A percentile compares a stretch with the other conserved stretches of the same genome.
phyloP scores from a whole-genome alignment of 768 basidiomycete species.

The Suillus tomentosus region DNA sequence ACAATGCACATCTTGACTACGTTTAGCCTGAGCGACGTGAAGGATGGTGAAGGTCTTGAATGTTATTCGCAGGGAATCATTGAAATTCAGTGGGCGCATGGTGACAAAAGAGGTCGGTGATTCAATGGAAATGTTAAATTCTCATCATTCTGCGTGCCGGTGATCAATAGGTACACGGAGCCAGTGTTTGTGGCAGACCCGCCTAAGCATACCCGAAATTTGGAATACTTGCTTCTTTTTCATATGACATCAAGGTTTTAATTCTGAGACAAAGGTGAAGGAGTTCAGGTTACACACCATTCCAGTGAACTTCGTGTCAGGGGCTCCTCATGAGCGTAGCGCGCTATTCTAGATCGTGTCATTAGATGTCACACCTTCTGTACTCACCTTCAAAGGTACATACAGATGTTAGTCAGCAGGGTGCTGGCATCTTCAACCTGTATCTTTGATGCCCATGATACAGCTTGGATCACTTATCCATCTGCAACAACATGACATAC shows the following conservation, averaged over 20 bases:
- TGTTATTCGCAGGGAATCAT: slow-evolving; percentile 83
- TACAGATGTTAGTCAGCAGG: slow-evolving; percentile 93
- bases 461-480: slow-evolving; percentile 82
- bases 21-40: slow-evolving; percentile 81
- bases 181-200: slow-evolving; percentile 88
- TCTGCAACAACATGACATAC: slow-evolving; percentile 51
- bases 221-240: too few relatives aligned
- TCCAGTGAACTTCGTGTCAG: slow-evolving; percentile 92
- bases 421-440: slow-evolving; percentile 90
- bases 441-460: slow-evolving; percentile 94
- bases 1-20: slow-evolving; percentile 96
- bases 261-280: slow-evolving; percentile 98
- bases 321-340: slow-evolving; percentile 99
- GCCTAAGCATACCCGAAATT: slow-evolving; percentile 98
- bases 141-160: neutral
- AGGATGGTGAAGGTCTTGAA: slow-evolving; percentile 94
- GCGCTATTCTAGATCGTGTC: slow-evolving; percentile 96
- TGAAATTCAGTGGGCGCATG: slow-evolving; percentile 64
- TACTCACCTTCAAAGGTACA: slow-evolving; percentile 93
- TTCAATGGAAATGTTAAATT: neutral
- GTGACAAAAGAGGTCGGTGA: slow-evolving; percentile 68
- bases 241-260: neutral
- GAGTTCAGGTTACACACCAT: slow-evolving; percentile 92
- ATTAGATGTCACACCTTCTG: slow-evolving; percentile 94
- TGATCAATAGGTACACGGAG: slow-evolving; percentile 74